A percentile compares a stretch with the other conserved stretches of the same genome.
Evolutionary conservation across 2,329 filamentous ascomycete species (phyloP).

Genomic region (Pestalotiopsis sp.): DNA sequence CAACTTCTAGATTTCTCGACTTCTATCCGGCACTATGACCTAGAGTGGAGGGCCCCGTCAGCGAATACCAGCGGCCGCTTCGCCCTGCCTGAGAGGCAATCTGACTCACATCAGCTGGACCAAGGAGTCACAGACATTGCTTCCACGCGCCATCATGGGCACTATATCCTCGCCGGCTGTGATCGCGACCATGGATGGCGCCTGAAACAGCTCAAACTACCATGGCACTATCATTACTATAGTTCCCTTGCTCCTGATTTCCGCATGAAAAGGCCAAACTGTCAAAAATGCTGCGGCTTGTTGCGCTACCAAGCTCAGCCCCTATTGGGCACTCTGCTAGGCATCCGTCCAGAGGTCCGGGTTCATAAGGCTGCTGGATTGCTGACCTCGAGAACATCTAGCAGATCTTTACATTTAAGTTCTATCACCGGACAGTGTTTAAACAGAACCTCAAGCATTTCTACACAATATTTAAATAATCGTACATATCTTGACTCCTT

Average conservation of each 20-base stretch:
- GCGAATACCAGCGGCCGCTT: background rate
- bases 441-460: background rate
- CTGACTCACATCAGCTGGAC: background rate
- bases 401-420: background rate
- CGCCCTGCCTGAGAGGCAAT: background rate
- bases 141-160: background rate
- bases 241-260: background rate
- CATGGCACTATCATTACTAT: background rate
- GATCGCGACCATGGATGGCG: background rate
- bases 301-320: conserved; percentile 5
- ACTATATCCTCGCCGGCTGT: background rate
- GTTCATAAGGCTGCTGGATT: background rate
- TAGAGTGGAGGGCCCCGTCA: background rate
- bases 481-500: background rate
- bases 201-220: background rate
- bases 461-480: background rate
- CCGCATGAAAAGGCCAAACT: background rate
- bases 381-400: background rate
- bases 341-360: background rate
- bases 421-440: background rate
- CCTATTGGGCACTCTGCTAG: conserved; percentile 5
- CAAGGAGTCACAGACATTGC: background rate
- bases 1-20: background rate
- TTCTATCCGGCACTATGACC: background rate
- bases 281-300: background rate